Evolutionary conservation across 2,329 filamentous ascomycete species (phyloP), one percentile per base, ranked within the genome.

Genomic region (Ophidiomyces ophidiicola): DNA sequence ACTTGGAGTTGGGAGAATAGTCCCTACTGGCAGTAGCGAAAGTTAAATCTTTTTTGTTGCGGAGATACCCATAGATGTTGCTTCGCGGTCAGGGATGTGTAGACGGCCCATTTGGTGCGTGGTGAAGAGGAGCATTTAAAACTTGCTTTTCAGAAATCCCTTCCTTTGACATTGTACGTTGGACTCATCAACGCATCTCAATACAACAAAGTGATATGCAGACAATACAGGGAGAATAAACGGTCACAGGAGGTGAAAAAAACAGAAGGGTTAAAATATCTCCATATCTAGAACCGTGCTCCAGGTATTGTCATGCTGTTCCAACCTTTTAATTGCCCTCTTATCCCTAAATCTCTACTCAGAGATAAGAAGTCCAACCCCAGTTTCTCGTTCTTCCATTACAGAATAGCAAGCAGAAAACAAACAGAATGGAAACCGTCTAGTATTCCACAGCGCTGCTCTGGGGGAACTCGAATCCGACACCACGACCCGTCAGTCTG

Each of bases 381-480:
- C 8, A 5, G 7, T 18, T n/a, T 6, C 30, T 26, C 30, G 4
- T 28, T 24, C 28, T 23, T 10, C n/a, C 12, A 37, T 32, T 39
- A 32, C 17, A 36, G 32, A 41, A 41, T 25, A 35, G 20, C 26
- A 35, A 37, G 24, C 35, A 32, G 36, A 24, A 26, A 42, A 37
- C 35, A 28, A 39, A 23, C 26, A 37, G 23, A 36, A 32, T 25
- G 36, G 39, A 43, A 39, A 21, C 34, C 26, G 30, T 72, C 73
- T 90, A 93, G 72, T 82, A 92, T 64, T 94, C 87, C 55, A 76
- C 59, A 60, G 72, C 67, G 61, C 72, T 72, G 63, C 74, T 75
- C 74, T 92, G 82, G 60, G 90, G 90, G 80, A 98, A 98, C 80
- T 98, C 90, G 65, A 98, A 98, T 70, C 80, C 78, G 66, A 96